These are phyloP conservation scores for Tulasnella sp. DNA, from an alignment of 768 basidiomycete genomes.

Conservation along the genomic window DNA sequence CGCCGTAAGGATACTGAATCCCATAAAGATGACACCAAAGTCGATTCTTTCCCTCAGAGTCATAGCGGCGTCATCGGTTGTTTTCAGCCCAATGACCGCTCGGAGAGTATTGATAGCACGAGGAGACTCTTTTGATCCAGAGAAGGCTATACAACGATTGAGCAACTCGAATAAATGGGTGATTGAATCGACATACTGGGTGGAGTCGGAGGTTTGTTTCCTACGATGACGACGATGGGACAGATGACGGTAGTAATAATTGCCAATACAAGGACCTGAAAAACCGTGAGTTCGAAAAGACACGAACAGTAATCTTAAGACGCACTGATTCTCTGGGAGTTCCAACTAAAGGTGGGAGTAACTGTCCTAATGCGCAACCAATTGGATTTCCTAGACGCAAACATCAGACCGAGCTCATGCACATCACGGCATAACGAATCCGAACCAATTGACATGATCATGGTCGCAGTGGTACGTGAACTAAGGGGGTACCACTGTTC, in stretches of 20 bases:
- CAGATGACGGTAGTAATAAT: slow-evolving; percentile 51
- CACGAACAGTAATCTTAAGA: slow-evolving; percentile 38
- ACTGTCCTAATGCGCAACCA: slow-evolving; percentile 58
- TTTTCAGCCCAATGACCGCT: slow-evolving; percentile 27
- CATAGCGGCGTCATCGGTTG: slow-evolving; percentile 36
- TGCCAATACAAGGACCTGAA: slow-evolving; percentile 35
- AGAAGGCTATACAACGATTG: slow-evolving; percentile 17
- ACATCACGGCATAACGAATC: background rate
- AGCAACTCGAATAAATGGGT: background rate
- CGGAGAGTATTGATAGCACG: slow-evolving; percentile 18
- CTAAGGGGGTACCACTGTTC: slow-evolving; percentile 72
- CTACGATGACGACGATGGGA: slow-evolving; percentile 48
- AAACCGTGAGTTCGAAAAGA: background rate
- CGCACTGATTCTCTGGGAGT: slow-evolving; percentile 46
- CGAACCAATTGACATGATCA: slow-evolving; percentile 38
- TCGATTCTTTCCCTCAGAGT: slow-evolving; percentile 52
- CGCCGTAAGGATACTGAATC: slow-evolving; percentile 57
- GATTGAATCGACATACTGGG: slow-evolving; percentile 43
- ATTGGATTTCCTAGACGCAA: slow-evolving; percentile 46
- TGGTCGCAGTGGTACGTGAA: slow-evolving; percentile 68
- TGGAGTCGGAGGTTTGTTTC: slow-evolving; percentile 53
- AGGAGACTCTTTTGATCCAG: slow-evolving; percentile 20
- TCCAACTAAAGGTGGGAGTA: slow-evolving; percentile 52
- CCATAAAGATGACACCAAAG: slow-evolving; percentile 42
- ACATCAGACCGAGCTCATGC: background rate